Evolutionary conservation across 805 yeast genomes (phyloP).

Genomic region (Candida wancherniae): DNA sequence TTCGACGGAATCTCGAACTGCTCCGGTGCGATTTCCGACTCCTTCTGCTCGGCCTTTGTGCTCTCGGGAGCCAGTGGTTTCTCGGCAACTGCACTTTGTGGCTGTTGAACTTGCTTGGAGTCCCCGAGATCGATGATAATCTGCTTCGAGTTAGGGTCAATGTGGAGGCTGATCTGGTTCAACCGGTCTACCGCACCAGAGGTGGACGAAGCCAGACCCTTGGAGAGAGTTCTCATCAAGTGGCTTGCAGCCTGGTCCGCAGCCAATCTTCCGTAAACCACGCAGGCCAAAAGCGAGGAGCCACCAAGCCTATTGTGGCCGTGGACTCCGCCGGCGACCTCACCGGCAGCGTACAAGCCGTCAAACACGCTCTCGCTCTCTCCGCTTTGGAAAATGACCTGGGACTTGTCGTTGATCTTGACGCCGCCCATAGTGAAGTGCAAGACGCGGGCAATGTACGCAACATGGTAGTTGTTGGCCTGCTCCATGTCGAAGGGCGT

Average conservation of each 20-base stretch:
- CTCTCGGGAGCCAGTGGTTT: constrained; percentile 8
- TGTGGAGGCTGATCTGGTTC: constrained; percentile 16
- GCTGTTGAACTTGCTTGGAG: constrained; percentile 5
- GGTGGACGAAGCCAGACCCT: not conserved
- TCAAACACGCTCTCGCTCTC: constrained; percentile 24
- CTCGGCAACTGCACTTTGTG: constrained; percentile 1
- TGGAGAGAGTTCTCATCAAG: constrained; percentile 14
- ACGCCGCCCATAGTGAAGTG: constrained; percentile 74
- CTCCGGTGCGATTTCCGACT: constrained; percentile 1
- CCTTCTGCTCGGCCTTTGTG: not conserved
- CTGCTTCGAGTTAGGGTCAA: constrained; percentile 29
- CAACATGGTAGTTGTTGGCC: constrained; percentile 42
- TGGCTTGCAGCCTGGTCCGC: constrained; percentile 38
- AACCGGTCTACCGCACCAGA: constrained; percentile 10
- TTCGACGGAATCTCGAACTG: constrained; percentile 42
- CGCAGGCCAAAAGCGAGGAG: constrained; percentile 41
- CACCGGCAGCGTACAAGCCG: constrained; percentile 42
- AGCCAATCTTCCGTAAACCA: constrained; percentile 40
- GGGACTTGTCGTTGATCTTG: constrained; percentile 45
- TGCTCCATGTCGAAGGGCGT: constrained; percentile 36
- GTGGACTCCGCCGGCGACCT: constrained; percentile 44
- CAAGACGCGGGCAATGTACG: constrained; percentile 52
- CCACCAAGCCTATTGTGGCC: constrained; percentile 44
- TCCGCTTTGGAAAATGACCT: constrained; percentile 28
- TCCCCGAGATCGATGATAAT: constrained; percentile 32